Evolutionary conservation across 208 protist species (phyloP), one percentile per base, ranked within the genome.

Genomic region (Trypanosoma scelopori): DNA sequence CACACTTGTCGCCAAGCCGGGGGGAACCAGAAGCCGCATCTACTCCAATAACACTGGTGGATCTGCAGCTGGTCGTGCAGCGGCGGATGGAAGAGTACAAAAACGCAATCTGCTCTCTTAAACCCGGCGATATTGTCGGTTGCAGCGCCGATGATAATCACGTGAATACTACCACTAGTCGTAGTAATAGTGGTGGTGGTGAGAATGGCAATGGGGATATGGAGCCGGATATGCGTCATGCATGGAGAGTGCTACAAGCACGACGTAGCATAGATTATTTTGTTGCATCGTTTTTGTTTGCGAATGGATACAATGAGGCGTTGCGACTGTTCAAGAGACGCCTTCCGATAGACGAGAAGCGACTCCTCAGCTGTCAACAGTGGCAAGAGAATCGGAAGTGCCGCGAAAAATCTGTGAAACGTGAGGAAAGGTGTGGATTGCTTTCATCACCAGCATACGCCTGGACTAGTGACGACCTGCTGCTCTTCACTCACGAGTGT

Each of bases 221-320:
- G 9, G 16, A 47, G 43, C 43, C 12, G 3, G 43, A n/a, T 47
- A n/a, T 47, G 18, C 12, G 43, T 47, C 43, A 4, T 13, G 12
- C 43, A 13, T 2, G 35, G n/a, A 6, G 49, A 43, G 5, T 18
- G 12, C 11, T 45, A 15, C 16, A 43, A 15, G 9, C 28, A 0
- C 20, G 16, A n/a, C 72, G 69, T 18, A 62, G 83, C 55, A 76
- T 85, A 63, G 61, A 87, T 50, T 61, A 64, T 13, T 55, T 87
- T 30, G 74, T 91, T 0, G 78, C 81, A 64, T 47, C 51, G 27
- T 91, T 84, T 69, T 78, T 53, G 1, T 64, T 71, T 3, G 60
- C 57, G 12, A 71, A 75, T n/a, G 61, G 66, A 37, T 84, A 81
- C 52, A 45, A 61, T 9, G 69, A 64, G 23, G 81, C 84, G 12